These are phyloP conservation scores for Kuraishia ogatae DNA, from an alignment of 805 yeast species.

Conservation along the genomic window DNA sequence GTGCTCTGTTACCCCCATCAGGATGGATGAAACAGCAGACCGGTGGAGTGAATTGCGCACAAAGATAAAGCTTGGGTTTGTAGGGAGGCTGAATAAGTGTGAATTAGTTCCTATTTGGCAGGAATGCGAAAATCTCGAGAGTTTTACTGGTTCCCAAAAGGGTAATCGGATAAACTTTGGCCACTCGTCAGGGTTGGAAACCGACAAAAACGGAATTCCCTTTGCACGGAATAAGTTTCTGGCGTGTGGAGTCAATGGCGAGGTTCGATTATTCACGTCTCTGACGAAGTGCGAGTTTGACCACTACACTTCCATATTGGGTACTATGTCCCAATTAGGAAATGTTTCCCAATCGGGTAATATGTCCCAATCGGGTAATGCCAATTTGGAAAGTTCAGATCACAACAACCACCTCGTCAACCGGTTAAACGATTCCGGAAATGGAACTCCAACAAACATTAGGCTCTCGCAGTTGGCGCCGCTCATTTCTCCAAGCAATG, in stretches of 20 bases:
- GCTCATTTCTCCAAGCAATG: background rate
- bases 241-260: constrained; percentile 30
- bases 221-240: constrained; percentile 11
- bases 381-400: no score
- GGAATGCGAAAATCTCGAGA: background rate
- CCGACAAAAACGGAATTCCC: background rate
- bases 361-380: background rate
- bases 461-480: background rate
- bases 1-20: constrained; percentile 9
- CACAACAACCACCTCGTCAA: no score
- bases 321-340: background rate
- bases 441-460: background rate
- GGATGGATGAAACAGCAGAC: constrained; percentile 1
- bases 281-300: background rate
- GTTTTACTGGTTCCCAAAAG: background rate
- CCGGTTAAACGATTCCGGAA: no score
- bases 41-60: constrained; percentile 6
- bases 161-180: background rate
- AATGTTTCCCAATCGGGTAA: background rate
- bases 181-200: background rate
- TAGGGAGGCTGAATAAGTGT: constrained; percentile 23
- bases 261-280: constrained; percentile 18
- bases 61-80: constrained; percentile 16
- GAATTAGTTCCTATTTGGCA: background rate
- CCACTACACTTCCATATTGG: background rate